Evolutionary conservation across 805 yeast species (phyloP).

Genomic region (Tetrapisispora taiwanensis): DNA sequence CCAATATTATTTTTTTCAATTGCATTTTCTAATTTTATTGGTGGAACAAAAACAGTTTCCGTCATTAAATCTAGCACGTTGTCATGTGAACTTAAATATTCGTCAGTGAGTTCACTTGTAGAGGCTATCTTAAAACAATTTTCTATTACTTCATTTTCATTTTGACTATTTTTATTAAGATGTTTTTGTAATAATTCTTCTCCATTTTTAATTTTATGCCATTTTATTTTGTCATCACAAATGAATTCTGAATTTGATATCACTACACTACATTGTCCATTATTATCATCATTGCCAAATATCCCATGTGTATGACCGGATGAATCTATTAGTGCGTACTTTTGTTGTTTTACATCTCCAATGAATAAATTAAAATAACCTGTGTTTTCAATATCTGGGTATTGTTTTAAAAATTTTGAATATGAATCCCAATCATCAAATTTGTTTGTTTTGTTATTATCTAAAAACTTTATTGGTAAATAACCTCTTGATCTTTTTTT

Average conservation of each 20-base stretch:
- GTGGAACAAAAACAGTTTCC: slow-evolving; percentile 65
- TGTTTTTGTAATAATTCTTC: slow-evolving; percentile 33
- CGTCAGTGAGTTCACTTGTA: slow-evolving; percentile 31
- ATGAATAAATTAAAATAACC: slow-evolving; percentile 31
- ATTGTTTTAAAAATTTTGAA: slow-evolving; percentile 16
- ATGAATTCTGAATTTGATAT: slow-evolving; percentile 27
- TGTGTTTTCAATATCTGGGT: slow-evolving; percentile 13
- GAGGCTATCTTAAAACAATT: slow-evolving; percentile 48
- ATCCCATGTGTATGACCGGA: slow-evolving; percentile 24
- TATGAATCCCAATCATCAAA: slow-evolving; percentile 22
- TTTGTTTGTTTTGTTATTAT: slow-evolving; percentile 14
- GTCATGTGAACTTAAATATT: slow-evolving; percentile 23
- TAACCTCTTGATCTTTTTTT: slow-evolving; percentile 34
- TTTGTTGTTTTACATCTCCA: slow-evolving; percentile 24
- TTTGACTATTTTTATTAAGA: slow-evolving; percentile 1
- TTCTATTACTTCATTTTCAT: slow-evolving; percentile 32
- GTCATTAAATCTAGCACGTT: slow-evolving; percentile 34
- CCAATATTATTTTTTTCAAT: slow-evolving; percentile 23
- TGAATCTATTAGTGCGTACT: slow-evolving; percentile 23
- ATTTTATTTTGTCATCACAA: slow-evolving; percentile 36
- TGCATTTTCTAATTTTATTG: slow-evolving; percentile 33
- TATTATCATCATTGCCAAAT: slow-evolving; percentile 13
- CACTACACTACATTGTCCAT: slow-evolving; percentile 11
- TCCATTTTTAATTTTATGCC: slow-evolving; percentile 66
- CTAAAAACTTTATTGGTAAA: slow-evolving; percentile 34